Conservation (phyloP, 2,329 filamentous ascomycete species). For the Penicillium sp. region DNA sequence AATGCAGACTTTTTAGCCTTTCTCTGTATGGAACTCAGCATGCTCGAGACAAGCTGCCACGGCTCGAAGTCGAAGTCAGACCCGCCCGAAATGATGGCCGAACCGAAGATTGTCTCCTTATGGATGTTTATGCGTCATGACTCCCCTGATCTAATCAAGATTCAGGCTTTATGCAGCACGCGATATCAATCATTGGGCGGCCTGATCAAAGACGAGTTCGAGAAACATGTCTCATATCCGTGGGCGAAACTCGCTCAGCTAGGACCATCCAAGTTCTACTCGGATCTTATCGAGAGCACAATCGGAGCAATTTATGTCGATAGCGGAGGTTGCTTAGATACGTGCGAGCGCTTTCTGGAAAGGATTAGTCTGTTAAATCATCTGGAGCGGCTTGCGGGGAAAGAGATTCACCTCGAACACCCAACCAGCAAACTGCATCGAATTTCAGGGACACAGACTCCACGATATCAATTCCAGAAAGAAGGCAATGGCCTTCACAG, state of each 20-base stretch:
- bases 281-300: slow-evolving; percentile 8
- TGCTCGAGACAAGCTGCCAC: neutral
- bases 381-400: slow-evolving; percentile 1
- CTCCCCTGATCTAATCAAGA: slow-evolving; percentile 1
- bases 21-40: slow-evolving; percentile 5
- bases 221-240: slow-evolving; percentile 3
- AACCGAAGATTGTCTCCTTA: neutral
- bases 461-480: neutral
- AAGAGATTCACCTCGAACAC: slow-evolving; percentile 1
- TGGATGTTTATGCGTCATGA: slow-evolving; percentile 8
- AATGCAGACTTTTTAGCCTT: slow-evolving; percentile 7
- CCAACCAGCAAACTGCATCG: neutral
- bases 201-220: slow-evolving; percentile 1
- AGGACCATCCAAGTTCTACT: slow-evolving; percentile 9
- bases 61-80: neutral
- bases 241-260: slow-evolving; percentile 6
- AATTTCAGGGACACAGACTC: neutral
- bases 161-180: slow-evolving; percentile 2
- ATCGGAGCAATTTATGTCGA: slow-evolving; percentile 8
- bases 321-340: slow-evolving; percentile 1
- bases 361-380: neutral
- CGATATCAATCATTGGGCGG: slow-evolving; percentile 4
- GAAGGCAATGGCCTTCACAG: neutral
- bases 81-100: neutral
- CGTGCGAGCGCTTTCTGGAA: slow-evolving; percentile 5